Evolutionary conservation across 495 filamentous ascomycete genomes (phyloP).

Genomic region (Tetracladium setigerum): DNA sequence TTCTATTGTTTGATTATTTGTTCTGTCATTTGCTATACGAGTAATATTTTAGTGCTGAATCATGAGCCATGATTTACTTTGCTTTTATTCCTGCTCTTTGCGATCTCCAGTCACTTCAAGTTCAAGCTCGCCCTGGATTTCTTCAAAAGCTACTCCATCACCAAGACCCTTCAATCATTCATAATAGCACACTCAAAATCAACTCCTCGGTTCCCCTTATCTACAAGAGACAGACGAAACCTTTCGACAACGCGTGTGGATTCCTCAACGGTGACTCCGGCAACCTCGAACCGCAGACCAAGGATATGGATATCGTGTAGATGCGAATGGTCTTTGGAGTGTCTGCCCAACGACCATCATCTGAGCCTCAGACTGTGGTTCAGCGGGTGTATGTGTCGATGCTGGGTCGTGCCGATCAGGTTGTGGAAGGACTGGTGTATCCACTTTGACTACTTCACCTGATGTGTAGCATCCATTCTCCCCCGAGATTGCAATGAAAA

Average conservation of each 20-base stretch:
- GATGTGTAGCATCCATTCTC: not conserved
- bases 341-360: constrained; percentile 15
- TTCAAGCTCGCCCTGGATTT: too few relatives aligned
- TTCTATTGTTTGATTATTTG: too few relatives aligned
- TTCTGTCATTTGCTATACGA: too few relatives aligned
- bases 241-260: constrained; percentile 17
- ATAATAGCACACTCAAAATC: too few relatives aligned
- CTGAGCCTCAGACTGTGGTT: constrained; percentile 9
- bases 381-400: constrained; percentile 12
- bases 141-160: too few relatives aligned
- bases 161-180: too few relatives aligned
- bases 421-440: constrained; percentile 1
- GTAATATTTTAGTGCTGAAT: too few relatives aligned
- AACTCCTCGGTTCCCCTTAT: not conserved
- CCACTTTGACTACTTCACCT: not conserved
- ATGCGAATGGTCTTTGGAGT: constrained; percentile 12
- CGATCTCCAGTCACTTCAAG: too few relatives aligned
- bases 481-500: not conserved
- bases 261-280: constrained; percentile 8
- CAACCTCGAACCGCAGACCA: constrained; percentile 1
- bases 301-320: constrained; percentile 13
- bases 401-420: constrained; percentile 2
- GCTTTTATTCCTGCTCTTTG: too few relatives aligned
- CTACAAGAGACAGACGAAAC: not conserved
- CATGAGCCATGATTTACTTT: too few relatives aligned